These are phyloP conservation scores for Prunus persica DNA, from an alignment of 306 rosid species.

Conservation along the genomic window Prunus_persica_NCBIv2 NC_034009.1:6904501-6905000, in stretches of 20 bases:
- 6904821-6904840: slow-evolving; percentile 69
- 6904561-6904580: slow-evolving; percentile 81
- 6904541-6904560: slow-evolving; percentile 93
- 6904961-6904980: slow-evolving; percentile 27
- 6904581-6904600: slow-evolving; percentile 92
- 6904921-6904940: slow-evolving; percentile 46
- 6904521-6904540: slow-evolving; percentile 30
- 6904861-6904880: slow-evolving; percentile 95
- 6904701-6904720: background rate
- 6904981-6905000: slow-evolving; percentile 37
- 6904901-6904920: slow-evolving; percentile 92
- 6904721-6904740: background rate
- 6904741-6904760: background rate
- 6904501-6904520: background rate
- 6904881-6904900: slow-evolving; percentile 93
- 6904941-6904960: slow-evolving; percentile 28
- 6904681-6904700: background rate
- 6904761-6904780: background rate
- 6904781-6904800: background rate
- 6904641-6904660: slow-evolving; percentile 6
- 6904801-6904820: slow-evolving; percentile 1
- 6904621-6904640: slow-evolving; percentile 31
- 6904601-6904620: slow-evolving; percentile 92
- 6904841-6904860: slow-evolving; percentile 57
- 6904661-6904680: background rate